These are phyloP conservation scores for Pelargonium myrrhifolium DNA, from an alignment of 441 rosid genomes.

Conservation along the genomic window DNA sequence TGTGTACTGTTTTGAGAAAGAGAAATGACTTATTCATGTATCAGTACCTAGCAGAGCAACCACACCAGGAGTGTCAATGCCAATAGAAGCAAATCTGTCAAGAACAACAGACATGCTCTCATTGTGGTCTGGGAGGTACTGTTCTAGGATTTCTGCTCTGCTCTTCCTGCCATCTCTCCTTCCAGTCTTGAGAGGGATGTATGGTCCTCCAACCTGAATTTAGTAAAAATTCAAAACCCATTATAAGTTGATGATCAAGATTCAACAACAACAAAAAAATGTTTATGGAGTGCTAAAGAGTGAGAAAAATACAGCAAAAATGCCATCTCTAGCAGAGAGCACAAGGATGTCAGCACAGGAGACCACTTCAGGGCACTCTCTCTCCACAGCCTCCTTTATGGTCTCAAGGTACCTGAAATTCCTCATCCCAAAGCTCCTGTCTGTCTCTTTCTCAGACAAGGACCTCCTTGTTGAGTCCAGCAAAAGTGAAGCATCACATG, in stretches of 20 bases:
- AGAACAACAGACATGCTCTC: constrained; percentile 82
- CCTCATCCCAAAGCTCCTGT: constrained; percentile 90
- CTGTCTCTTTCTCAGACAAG: constrained; percentile 91
- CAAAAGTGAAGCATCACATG: constrained; percentile 93
- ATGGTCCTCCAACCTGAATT: constrained; percentile 82
- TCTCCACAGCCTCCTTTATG: constrained; percentile 87
- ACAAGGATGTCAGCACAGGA: constrained; percentile 89
- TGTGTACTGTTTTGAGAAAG: neutral
- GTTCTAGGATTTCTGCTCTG: constrained; percentile 67
- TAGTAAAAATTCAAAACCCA: neutral
- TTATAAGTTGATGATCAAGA: neutral
- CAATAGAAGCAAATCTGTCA: constrained; percentile 65
- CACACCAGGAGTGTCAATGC: constrained; percentile 69
- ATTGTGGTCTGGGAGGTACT: constrained; percentile 88
- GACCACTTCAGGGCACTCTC: constrained; percentile 91
- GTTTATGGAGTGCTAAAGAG: neutral
- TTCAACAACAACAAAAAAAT: neutral
- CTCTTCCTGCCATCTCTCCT: constrained; percentile 87
- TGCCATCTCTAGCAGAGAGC: constrained; percentile 82
- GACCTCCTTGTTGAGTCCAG: constrained; percentile 91
- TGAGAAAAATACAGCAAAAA: constrained; percentile 44
- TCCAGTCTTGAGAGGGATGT: constrained; percentile 80
- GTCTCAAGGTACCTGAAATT: constrained; percentile 86
- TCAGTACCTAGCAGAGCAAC: constrained; percentile 93
- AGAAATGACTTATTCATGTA: too few species aligned